Percentiles rank a stretch among this genome's conserved stretches.
phyloP scores from a whole-genome alignment of 768 basidiomycete genomes.

The Amanita phalloides region DNA sequence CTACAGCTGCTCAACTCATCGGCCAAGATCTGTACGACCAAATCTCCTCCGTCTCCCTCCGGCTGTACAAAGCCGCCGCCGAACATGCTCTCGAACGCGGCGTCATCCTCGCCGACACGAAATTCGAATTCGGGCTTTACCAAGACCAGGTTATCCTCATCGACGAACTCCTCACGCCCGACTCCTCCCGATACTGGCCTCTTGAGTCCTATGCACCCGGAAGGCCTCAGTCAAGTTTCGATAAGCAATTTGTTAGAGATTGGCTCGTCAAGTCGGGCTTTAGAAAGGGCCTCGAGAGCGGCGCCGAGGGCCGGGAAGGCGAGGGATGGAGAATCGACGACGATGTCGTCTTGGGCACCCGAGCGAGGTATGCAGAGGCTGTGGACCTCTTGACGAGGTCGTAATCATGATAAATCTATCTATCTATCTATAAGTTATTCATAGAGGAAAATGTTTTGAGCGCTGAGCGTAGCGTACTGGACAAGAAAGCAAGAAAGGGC shows the following conservation, averaged over 20 bases:
- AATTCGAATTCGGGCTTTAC: slow-evolving; percentile 91
- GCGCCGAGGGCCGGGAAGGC: slow-evolving; percentile 51
- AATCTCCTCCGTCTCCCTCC: slow-evolving; percentile 49
- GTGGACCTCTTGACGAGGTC: slow-evolving; percentile 39
- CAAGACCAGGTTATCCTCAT: slow-evolving; percentile 57
- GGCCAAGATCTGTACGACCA: slow-evolving; percentile 53
- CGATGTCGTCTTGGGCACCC: slow-evolving; percentile 68
- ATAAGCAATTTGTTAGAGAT: slow-evolving; percentile 94
- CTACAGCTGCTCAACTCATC: slow-evolving; percentile 50
- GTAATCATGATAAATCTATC: not conserved
- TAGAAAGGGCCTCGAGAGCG: slow-evolving; percentile 67
- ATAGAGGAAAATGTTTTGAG: too few relatives aligned
- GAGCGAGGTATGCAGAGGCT: slow-evolving; percentile 70
- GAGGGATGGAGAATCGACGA: slow-evolving; percentile 75
- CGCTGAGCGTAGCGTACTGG: too few relatives aligned
- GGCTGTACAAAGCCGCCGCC: slow-evolving; percentile 66
- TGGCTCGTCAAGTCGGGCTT: slow-evolving; percentile 74
- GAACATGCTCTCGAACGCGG: slow-evolving; percentile 63
- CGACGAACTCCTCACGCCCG: slow-evolving; percentile 95
- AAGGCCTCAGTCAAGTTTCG: slow-evolving; percentile 78
- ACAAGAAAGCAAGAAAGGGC: too few relatives aligned
- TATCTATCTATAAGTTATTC: not conserved
- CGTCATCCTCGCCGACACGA: slow-evolving; percentile 94
- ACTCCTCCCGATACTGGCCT: slow-evolving; percentile 97
- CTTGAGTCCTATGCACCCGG: slow-evolving; percentile 63